Percentiles rank a stretch among this genome's conserved stretches.
phyloP scores from a whole-genome alignment of 2,329 filamentous ascomycete species.

The Microdochium trichocladiopsis region DNA sequence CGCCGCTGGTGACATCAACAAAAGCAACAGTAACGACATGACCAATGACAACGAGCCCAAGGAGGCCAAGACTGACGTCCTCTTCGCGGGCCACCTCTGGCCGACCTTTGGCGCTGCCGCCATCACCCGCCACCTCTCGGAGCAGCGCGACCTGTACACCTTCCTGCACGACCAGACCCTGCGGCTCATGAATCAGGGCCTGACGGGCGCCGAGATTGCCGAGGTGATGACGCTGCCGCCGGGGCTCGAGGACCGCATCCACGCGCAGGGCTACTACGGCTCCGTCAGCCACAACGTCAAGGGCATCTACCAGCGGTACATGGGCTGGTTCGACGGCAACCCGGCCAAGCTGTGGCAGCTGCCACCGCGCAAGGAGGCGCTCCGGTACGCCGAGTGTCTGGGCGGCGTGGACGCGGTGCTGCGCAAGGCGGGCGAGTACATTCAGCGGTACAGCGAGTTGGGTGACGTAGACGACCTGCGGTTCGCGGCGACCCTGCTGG shows the following conservation, averaged over 20 bases:
- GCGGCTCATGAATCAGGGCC: constrained; percentile 26
- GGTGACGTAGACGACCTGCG: constrained; percentile 21
- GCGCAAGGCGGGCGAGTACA: constrained; percentile 18
- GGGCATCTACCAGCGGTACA: constrained; percentile 24
- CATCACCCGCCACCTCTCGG: constrained; percentile 15
- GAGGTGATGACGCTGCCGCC: constrained; percentile 25
- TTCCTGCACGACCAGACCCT: constrained; percentile 32
- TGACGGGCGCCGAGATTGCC: constrained; percentile 29
- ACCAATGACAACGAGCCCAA: no score
- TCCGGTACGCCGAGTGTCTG: constrained; percentile 26
- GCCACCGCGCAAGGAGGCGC: constrained; percentile 21
- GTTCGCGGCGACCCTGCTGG: constrained; percentile 26
- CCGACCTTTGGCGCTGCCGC: constrained; percentile 28
- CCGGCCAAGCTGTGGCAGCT: constrained; percentile 25
- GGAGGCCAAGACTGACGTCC: constrained; percentile 22
- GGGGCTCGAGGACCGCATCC: constrained; percentile 12
- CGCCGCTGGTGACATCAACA: no score
- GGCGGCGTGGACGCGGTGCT: constrained; percentile 24
- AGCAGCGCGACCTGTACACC: constrained; percentile 31
- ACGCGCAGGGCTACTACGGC: constrained; percentile 27
- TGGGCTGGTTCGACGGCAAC: constrained; percentile 19
- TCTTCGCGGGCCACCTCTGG: constrained; percentile 32
- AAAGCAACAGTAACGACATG: no score
- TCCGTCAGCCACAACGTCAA: constrained; percentile 12
- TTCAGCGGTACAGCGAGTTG: constrained; percentile 1